Evolutionary conservation across 139 green algal genomes (phyloP), one percentile per base, ranked within the genome.

Genomic region (Dunaliella primolecta): DNA sequence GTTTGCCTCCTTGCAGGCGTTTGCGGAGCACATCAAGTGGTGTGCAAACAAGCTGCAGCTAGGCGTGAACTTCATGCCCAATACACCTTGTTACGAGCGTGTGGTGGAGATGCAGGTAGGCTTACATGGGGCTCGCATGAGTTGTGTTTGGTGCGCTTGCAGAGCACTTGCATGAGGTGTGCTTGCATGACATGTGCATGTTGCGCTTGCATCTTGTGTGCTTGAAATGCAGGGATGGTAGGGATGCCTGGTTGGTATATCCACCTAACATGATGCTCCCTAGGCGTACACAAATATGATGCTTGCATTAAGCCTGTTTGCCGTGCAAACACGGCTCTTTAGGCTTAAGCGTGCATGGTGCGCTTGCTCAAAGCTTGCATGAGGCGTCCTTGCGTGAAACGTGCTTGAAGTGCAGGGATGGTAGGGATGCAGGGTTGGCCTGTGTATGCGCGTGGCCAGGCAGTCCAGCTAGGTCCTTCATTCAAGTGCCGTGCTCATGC

Each of bases 61-160:
- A 24, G 92, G 92, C 37, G 84, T 95, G 64, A 95, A 95, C 88
- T 91, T 89, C 77, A 83, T 93, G 38, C 87, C 92, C 75, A 87
- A 86, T 83, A 93, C 88, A 0, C 92, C 92, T 21, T 91, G 92
- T 85, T 89, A 91, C 32, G 87, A 93, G 81, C 81, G 92, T 0
- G 92, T 95, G 32, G 92, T 95, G 78, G 92, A 95, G 88, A 95
- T 95, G 92, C 83, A 88, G 84, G 88, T 64, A 15, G 46, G 46
- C 15, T n/a, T n/a, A n/a, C 90, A 36, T 21, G 25, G 74, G 24
- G 74, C 25, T 7, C 24, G 31, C 7, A 23, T 30, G 7, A 27
- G 21, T 27, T 79, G 74, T 20, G 21, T 27, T 30, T 23, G 25
- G 24, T 36, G 74, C 74, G 31, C n/a, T 34, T 7, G n/a, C 25